Percentiles rank a stretch among this genome's conserved stretches.
Evolutionary conservation across 306 rosid genomes (phyloP).

Genomic region (Ammopiptanthus mongolicus): DNA sequence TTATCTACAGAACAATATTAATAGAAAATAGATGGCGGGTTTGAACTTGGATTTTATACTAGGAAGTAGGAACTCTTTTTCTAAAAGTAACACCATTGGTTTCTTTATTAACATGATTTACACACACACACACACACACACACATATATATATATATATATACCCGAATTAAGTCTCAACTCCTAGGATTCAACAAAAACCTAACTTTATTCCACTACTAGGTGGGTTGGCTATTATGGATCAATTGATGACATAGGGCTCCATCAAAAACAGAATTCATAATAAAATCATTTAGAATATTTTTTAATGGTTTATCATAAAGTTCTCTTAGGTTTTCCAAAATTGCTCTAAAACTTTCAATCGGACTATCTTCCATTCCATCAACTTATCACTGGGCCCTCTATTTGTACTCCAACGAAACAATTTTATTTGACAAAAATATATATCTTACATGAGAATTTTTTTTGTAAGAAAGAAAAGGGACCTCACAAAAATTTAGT

Average conservation of each 20-base stretch:
- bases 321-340: background rate
- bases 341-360: background rate
- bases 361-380: background rate
- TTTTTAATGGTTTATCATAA: background rate
- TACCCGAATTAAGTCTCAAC: background rate
- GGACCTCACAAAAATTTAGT: background rate
- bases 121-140: too few relatives aligned
- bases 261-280: background rate
- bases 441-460: background rate
- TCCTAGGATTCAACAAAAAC: background rate
- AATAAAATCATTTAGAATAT: background rate
- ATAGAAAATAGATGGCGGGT: background rate
- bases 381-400: background rate
- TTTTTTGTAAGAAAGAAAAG: background rate
- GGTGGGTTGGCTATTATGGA: background rate
- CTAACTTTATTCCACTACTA: background rate
- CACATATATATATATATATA: background rate
- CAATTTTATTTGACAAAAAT: background rate
- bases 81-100: background rate
- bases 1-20: background rate
- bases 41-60: background rate
- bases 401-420: background rate
- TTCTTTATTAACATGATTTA: background rate
- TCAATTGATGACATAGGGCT: background rate
- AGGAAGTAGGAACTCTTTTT: background rate